These are phyloP conservation scores for Neurospora sp. DNA, from an alignment of 495 filamentous ascomycete species.

Conservation along the genomic window DNA sequence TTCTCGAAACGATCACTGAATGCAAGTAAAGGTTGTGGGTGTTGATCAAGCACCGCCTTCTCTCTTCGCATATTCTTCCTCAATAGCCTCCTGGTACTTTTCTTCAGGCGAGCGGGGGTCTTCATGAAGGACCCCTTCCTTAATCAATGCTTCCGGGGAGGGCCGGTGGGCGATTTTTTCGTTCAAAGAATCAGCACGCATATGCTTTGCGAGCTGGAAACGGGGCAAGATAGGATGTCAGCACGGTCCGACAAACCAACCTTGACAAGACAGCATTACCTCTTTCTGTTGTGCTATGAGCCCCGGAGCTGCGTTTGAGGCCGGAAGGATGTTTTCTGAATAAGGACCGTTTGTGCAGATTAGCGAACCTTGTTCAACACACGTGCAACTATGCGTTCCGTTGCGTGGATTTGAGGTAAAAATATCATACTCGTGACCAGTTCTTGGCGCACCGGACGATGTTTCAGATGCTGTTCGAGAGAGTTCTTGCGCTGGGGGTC, in stretches of 20 bases:
- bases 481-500: conserved; percentile 64
- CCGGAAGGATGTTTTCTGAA: conserved; percentile 71
- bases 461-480: conserved; percentile 76
- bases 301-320: conserved; percentile 60
- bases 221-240: neutral
- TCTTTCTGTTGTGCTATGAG: conserved; percentile 69
- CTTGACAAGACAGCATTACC: conserved; percentile 15
- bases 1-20: neutral
- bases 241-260: neutral
- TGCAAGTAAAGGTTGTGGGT: neutral
- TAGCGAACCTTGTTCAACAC: neutral
- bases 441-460: conserved; percentile 69
- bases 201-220: conserved; percentile 58
- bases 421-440: conserved; percentile 64
- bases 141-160: conserved; percentile 60
- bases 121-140: conserved; percentile 64
- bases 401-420: neutral
- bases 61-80: conserved; percentile 40
- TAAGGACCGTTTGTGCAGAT: neutral
- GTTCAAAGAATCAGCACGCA: conserved; percentile 75
- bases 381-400: neutral
- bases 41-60: conserved; percentile 34
- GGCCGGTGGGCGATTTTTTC: conserved; percentile 71
- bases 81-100: conserved; percentile 39
- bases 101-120: conserved; percentile 44